Base-by-base conservation (phyloP, 108 stramenopile genomes). In the Cylindrotheca fusiformis region DNA sequence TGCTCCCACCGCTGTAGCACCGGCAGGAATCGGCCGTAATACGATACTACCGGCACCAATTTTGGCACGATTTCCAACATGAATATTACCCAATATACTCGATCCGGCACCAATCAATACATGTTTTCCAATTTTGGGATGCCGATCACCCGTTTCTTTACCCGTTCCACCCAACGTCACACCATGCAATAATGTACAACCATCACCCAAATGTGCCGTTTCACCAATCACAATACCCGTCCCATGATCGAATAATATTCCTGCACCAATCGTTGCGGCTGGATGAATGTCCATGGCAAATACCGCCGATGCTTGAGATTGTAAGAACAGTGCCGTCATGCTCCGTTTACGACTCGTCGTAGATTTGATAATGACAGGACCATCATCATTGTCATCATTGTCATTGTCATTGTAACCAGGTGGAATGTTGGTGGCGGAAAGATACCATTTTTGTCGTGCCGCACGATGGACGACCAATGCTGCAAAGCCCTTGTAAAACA, bases 181-280 rank as follows among this genome's bases (percentile, higher is more conserved):
- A 21, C 75, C 72, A 70, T 95, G 94, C 18, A 95, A 63, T 12
- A 95, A 81, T 19, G 83, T 83, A 33, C 86, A 86, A 48, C 88
- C 86, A 49, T 93, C 69, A 4, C 94, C 94, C 12, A 95, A 69
- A 8, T 74, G 67, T 8, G 57, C 56, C 21, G 94, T 95, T 66
- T 95, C 94, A 50, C 94, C 94, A 58, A 95, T 83, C 2, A 95
- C 94, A 63, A 95, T 80, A n/a, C 94, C 90, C 0, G 89, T 93
- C 25, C 87, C 94, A 62, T 93, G 91, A 71, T 93, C 91, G 48
- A 95, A 67, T 79, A 93, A 74, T 17, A 91, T 70, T 4, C 91
- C 94, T 12, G 68, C 69, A 18, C 89, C 89, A 4, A 92, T 44
- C 21, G 69, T 63, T n/a, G 87, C 85, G 45, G 63, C 79, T 2